Conservation (phyloP, 805 yeast species). For the Torulaspora franciscae region DNA sequence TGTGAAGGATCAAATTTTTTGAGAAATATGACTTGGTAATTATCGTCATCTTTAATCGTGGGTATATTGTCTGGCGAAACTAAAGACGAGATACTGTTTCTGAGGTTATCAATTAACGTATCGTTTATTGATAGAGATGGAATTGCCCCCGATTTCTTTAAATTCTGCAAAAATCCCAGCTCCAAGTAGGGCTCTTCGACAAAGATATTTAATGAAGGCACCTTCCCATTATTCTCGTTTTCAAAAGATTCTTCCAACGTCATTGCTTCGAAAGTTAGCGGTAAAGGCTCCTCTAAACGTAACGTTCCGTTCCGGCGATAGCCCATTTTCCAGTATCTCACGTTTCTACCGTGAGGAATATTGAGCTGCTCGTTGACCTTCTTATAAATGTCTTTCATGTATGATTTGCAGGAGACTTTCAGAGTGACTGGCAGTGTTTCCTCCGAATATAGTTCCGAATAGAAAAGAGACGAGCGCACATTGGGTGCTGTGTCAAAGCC, state of each 20-base stretch:
- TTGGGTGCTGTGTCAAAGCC: constrained; percentile 79
- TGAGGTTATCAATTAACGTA: constrained; percentile 22
- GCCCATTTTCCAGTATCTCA: constrained; percentile 61
- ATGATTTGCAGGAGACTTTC: constrained; percentile 53
- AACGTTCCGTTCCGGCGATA: constrained; percentile 67
- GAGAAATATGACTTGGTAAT: constrained; percentile 41
- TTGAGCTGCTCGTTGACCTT: constrained; percentile 45
- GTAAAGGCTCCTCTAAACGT: constrained; percentile 50
- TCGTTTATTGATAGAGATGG: constrained; percentile 15
- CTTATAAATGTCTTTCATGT: constrained; percentile 47
- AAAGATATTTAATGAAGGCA: constrained; percentile 49
- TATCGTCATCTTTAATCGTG: constrained; percentile 10
- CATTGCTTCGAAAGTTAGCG: constrained; percentile 26
- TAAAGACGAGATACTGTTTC: constrained; percentile 15
- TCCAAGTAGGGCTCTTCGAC: constrained; percentile 53
- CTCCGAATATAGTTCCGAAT: constrained; percentile 45
- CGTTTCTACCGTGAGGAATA: constrained; percentile 33
- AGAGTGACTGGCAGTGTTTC: constrained; percentile 45
- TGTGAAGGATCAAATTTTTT: constrained; percentile 59
- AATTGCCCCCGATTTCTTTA: constrained; percentile 17
- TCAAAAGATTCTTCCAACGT: constrained; percentile 51
- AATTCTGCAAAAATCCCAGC: constrained; percentile 16
- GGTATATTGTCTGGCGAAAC: constrained; percentile 14
- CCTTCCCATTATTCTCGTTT: constrained; percentile 42
- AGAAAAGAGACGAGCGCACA: constrained; percentile 43